Evolutionary conservation across 2,329 filamentous ascomycete genomes (phyloP), one percentile per base, ranked within the genome.

Genomic region (Tolypocladium endophyticum): DNA sequence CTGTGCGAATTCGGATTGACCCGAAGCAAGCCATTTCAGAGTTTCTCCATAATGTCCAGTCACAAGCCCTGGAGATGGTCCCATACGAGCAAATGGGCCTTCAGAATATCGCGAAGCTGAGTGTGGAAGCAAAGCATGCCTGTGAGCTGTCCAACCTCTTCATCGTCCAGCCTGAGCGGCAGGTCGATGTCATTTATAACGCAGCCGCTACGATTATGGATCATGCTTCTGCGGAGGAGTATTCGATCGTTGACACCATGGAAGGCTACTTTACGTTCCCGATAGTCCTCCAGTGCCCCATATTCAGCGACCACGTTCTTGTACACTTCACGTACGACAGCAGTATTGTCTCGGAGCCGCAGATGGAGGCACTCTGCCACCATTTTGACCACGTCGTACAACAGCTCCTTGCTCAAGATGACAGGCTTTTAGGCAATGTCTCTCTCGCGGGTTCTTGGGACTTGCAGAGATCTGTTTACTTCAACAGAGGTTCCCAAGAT

Each of bases 131-230:
- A 5, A 61, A 61, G 28, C 53, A 61, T 7, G 66, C 64, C 2
- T 68, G 66, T 56, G 62, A 67, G 11, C 71, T 72, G 35, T 62
- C 63, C n/a, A 70, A 61, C 6, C 41, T 71, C 6, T 58, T 72
- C 5, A 66, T 69, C 14, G 62, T 72, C 33, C 69, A 69, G 18
- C 64, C 66, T 9, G 43, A 58, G 28, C 50, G 62, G 25, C 53
- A 47, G 6, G 43, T 45, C 9, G 53, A 36, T 20, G n/a, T 36
- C 18, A 55, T 36, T 14, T 23, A 47, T 33, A 5, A 52, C 39
- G 7, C 16, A 50, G 57, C 56, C 14, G 23, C 43, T 45, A 4
- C 43, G 25, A 25, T 35, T 1, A 59, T 60, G 20, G 39, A n/a
- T 8, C 43, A 8, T 5, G 43, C 43, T 45, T 45, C 43, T 45